Conservation (phyloP, 2,329 filamentous ascomycete species). For the Harringtonia aguacate region DNA sequence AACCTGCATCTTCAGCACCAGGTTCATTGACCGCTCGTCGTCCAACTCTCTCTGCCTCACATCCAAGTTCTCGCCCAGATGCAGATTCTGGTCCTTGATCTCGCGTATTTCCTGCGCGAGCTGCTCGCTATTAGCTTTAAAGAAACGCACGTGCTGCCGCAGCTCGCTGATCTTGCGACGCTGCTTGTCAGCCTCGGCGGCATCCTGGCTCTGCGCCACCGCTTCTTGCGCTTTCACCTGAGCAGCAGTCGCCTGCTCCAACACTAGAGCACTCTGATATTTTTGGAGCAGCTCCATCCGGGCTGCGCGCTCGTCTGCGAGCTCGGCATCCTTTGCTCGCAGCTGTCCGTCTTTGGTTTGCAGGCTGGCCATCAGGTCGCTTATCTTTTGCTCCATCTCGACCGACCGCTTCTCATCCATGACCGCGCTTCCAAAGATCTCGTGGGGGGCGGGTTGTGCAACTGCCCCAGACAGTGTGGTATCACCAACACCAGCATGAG, state of each 20-base stretch:
- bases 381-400: too few relatives aligned
- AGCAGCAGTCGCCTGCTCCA: background rate
- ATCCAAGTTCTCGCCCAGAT: background rate
- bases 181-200: background rate
- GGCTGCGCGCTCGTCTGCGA: background rate
- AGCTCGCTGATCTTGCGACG: background rate
- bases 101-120: background rate
- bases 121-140: constrained; percentile 1
- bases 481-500: too few relatives aligned
- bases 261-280: too few relatives aligned
- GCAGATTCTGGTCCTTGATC: background rate
- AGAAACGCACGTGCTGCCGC: background rate
- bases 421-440: too few relatives aligned
- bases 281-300: background rate
- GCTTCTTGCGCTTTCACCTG: background rate
- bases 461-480: too few relatives aligned
- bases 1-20: background rate
- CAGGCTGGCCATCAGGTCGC: too few relatives aligned
- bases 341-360: background rate
- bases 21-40: background rate
- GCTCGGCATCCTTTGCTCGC: background rate
- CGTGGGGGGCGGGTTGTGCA: too few relatives aligned
- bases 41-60: background rate
- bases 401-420: too few relatives aligned
- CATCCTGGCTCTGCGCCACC: background rate